phyloP scores from a whole-genome alignment of 768 basidiomycete species.

The Macrocybe gigantea region DNA sequence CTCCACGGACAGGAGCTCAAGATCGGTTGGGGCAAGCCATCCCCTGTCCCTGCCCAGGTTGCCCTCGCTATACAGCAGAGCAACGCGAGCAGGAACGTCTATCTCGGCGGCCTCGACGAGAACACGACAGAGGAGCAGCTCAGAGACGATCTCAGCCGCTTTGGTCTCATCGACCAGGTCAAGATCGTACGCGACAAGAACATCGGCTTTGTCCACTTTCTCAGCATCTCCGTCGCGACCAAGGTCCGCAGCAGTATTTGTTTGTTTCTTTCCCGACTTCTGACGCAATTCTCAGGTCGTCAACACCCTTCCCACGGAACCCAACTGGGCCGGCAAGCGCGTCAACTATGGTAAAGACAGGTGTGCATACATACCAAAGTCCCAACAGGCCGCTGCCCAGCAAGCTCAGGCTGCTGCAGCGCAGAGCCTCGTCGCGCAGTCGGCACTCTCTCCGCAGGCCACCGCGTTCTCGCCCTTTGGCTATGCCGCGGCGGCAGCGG shows the following conservation, averaged over 20 bases:
- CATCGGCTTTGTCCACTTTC: constrained; percentile 98
- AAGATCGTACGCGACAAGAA: constrained; percentile 99
- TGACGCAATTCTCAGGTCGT: constrained; percentile 60
- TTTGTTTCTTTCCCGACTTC: neutral
- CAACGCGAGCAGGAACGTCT: constrained; percentile 94
- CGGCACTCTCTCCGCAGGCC: constrained; percentile 17
- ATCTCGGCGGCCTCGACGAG: constrained; percentile 91
- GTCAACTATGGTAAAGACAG: constrained; percentile 99
- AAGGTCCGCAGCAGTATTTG: constrained; percentile 53
- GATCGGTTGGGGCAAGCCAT: constrained; percentile 98
- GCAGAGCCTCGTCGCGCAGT: constrained; percentile 63
- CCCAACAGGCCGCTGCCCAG: constrained; percentile 83
- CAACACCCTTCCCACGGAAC: constrained; percentile 85
- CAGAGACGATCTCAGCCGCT: constrained; percentile 85
- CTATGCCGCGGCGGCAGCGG: constrained; percentile 20
- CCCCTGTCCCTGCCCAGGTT: constrained; percentile 81
- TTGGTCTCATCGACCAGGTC: constrained; percentile 97
- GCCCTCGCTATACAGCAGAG: constrained; percentile 84
- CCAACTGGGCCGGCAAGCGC: constrained; percentile 91
- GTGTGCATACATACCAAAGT: constrained; percentile 96
- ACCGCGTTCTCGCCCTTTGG: constrained; percentile 40
- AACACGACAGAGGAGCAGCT: constrained; percentile 86
- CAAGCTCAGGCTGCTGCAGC: constrained; percentile 86
- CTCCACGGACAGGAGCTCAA: constrained; percentile 96
- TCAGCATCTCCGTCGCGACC: constrained; percentile 90